Conservation (phyloP, 2,329 filamentous ascomycete genomes). For the Clathrospora elynae region DNA sequence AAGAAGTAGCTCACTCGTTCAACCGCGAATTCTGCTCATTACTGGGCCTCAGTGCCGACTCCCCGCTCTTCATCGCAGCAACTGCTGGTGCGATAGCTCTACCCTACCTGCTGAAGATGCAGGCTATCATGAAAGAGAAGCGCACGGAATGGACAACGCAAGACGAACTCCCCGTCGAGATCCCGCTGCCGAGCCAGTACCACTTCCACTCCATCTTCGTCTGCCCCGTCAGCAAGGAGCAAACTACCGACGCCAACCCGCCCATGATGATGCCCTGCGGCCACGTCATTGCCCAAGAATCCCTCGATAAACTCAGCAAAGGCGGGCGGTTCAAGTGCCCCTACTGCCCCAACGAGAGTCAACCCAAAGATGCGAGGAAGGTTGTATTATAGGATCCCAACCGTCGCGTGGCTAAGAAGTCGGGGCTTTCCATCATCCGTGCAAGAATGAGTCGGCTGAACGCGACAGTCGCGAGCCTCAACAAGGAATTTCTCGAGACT, state of each 20-base stretch:
- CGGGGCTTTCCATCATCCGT: too few species aligned
- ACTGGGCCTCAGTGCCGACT: constrained; percentile 86
- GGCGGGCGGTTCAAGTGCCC: constrained; percentile 88
- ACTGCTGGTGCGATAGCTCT: constrained; percentile 92
- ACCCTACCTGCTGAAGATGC: constrained; percentile 85
- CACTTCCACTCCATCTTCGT: constrained; percentile 96
- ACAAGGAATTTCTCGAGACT: too few species aligned
- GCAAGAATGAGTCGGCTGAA: too few species aligned
- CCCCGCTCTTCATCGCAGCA: constrained; percentile 87
- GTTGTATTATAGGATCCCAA: constrained; percentile 37
- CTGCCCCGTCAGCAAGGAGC: constrained; percentile 95
- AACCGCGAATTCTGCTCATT: constrained; percentile 93
- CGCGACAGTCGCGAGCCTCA: too few species aligned
- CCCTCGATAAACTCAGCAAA: constrained; percentile 78
- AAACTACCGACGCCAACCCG: constrained; percentile 89
- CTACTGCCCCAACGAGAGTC: constrained; percentile 87
- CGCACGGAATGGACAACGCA: constrained; percentile 93
- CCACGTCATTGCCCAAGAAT: constrained; percentile 88
- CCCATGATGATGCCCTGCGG: constrained; percentile 97
- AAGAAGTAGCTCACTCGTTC: constrained; percentile 84
- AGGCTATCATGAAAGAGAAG: constrained; percentile 83
- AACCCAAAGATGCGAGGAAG: constrained; percentile 69
- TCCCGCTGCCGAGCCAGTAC: constrained; percentile 66
- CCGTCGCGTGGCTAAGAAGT: background rate
- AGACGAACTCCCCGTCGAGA: constrained; percentile 83